Conservation (phyloP, 164 flowering plant species). For the Piper longum region DNA sequence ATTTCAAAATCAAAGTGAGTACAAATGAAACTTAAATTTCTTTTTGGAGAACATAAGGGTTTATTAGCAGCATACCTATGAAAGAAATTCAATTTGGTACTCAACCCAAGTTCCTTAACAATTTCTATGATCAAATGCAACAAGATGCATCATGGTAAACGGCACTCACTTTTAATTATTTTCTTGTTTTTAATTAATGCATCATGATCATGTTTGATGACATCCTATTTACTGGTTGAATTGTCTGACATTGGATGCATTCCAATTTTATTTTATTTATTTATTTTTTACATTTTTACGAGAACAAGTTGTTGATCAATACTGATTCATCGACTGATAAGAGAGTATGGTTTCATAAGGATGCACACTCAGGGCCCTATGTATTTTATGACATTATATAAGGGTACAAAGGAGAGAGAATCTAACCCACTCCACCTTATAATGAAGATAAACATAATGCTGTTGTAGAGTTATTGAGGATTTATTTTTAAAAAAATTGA, state of each 20-base stretch:
- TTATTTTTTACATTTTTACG: conserved; percentile 76
- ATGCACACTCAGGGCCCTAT: conserved; percentile 60
- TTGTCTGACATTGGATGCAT: conserved; percentile 48
- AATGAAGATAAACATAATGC: conserved; percentile 82
- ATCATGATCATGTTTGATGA: neutral
- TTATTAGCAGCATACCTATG: no score
- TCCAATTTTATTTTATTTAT: conserved; percentile 89
- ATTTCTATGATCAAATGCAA: conserved; percentile 66
- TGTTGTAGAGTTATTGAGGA: conserved; percentile 58
- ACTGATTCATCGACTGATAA: conserved; percentile 45
- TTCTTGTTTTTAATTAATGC: conserved; percentile 3
- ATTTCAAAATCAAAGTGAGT: no score
- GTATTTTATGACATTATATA: conserved; percentile 73
- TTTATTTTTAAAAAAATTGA: conserved; percentile 57
- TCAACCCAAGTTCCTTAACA: conserved; percentile 89
- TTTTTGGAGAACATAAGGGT: no score
- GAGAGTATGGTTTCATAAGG: conserved; percentile 60
- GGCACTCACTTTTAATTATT: no score
- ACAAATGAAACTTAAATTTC: no score
- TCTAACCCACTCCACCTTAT: conserved; percentile 45
- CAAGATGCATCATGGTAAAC: conserved; percentile 80
- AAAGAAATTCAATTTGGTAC: no score
- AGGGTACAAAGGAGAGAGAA: conserved; percentile 55
- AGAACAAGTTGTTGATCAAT: conserved; percentile 49
- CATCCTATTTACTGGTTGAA: neutral